Percentiles rank a stretch among this genome's conserved stretches.
phyloP scores from a whole-genome alignment of 1,139 yeast genomes.

The Zygosaccharomyces pseudobailii region DNA sequence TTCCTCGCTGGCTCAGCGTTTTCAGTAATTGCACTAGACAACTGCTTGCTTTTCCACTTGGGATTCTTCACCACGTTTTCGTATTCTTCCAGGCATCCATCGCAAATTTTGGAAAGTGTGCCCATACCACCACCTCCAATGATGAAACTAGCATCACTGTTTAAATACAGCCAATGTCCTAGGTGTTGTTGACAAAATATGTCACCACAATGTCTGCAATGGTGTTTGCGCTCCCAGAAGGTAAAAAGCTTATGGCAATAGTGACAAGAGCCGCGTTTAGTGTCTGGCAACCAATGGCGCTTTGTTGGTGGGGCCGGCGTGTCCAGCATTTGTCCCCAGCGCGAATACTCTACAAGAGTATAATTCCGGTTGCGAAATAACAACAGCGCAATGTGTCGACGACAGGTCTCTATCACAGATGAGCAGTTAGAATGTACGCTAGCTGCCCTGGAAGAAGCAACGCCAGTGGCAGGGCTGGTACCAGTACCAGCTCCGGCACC shows the following conservation, averaged over 20 bases:
- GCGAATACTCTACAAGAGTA: constrained; percentile 3
- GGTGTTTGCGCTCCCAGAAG: constrained; percentile 84
- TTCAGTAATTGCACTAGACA: not conserved
- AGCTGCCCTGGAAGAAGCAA: constrained; percentile 10
- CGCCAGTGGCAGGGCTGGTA: not conserved
- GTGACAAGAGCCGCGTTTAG: constrained; percentile 57
- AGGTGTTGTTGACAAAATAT: constrained; percentile 73
- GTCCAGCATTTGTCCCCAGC: constrained; percentile 7
- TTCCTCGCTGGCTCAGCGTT: not conserved
- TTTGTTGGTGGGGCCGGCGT: constrained; percentile 45
- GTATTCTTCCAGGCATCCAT: constrained; percentile 65
- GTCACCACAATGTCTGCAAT: constrained; percentile 92
- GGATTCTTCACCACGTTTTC: constrained; percentile 41
- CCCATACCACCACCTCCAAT: constrained; percentile 75
- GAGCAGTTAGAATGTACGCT: constrained; percentile 10
- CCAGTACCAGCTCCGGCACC: not conserved
- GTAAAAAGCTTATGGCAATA: constrained; percentile 64
- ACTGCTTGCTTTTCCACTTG: constrained; percentile 16
- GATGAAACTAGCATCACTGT: constrained; percentile 65
- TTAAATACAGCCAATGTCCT: constrained; percentile 47
- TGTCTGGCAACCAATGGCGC: constrained; percentile 78
- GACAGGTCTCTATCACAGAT: constrained; percentile 11
- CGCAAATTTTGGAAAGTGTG: constrained; percentile 73
- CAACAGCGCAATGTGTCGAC: constrained; percentile 8
- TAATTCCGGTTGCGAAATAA: constrained; percentile 8